Base-by-base conservation (phyloP, 2,329 filamentous ascomycete genomes). In the Cytospora paraplurivora region DNA sequence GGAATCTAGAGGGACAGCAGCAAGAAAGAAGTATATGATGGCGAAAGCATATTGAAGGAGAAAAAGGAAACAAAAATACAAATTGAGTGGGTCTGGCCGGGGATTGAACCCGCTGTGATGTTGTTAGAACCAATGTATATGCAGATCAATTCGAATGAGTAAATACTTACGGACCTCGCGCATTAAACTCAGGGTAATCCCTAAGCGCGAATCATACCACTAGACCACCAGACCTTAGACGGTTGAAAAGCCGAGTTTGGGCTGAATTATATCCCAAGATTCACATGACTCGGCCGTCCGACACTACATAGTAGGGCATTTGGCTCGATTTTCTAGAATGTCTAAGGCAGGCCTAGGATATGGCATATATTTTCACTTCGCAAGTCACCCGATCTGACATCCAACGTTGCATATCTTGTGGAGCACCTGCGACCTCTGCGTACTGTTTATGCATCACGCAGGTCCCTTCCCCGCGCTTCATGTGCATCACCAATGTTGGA, bases 191-290 rank as follows among this genome's bases (percentile, higher is more conserved):
- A 60, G 51, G 49, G 56, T 59, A 32, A 3, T 7, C 62, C 62
- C 62, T 63, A 63, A 63, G 62, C 56, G 52, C 37, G 62, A 59
- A 63, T 63, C 62, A 63, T 63, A 63, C 62, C 62, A 59, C 62
- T 63, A 63, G 62, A 63, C 62, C 62, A 63, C 56, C 54, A 63
- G 56, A 59, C 56, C 62, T 56, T 21, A 33, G 51, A 12, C 52
- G 11, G 32, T 17, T 52, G 19, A 34, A 47, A 52, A 6, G 15
- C 11, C 8, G n/a, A n/a, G 44, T 47, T 47, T 47, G 12, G 8
- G 12, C 7, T 37, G 12, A 6, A 37, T 13, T 37, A 47, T 47
- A 47, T 21, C 12, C 2, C 44, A 19, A 7, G 4, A 6, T 3
- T 7, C 2, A 21, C 44, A 47, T 47, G 44, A 47, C 44, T 47